A percentile compares a stretch with the other conserved stretches of the same genome.
Conservation (phyloP, 2,329 filamentous ascomycete species). For the Rhytidhysteron rufulum region DNA sequence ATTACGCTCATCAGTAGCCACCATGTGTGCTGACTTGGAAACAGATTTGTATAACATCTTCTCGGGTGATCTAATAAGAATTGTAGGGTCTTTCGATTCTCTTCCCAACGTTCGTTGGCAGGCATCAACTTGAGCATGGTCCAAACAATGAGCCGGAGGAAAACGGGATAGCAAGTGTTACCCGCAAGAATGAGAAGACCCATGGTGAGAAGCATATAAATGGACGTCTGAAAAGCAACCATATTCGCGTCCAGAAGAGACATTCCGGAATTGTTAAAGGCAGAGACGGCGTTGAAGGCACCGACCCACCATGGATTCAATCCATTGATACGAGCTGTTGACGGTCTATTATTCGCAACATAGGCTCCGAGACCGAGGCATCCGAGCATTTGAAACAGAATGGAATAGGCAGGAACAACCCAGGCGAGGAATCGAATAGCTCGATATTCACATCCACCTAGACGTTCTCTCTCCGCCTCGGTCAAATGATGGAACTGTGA, state of each 20-base stretch:
- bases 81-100: conserved; percentile 41
- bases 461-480: conserved; percentile 51
- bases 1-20: conserved; percentile 51
- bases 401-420: conserved; percentile 59
- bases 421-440: conserved; percentile 58
- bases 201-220: conserved; percentile 48
- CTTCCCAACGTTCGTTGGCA: conserved; percentile 32
- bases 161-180: conserved; percentile 55
- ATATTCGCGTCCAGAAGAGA: conserved; percentile 64
- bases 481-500: conserved; percentile 54
- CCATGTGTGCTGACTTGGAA: conserved; percentile 59
- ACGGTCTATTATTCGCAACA: conserved; percentile 51
- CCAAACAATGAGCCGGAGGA: conserved; percentile 58
- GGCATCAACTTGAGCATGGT: conserved; percentile 46
- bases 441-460: conserved; percentile 63
- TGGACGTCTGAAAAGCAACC: conserved; percentile 51
- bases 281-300: conserved; percentile 63
- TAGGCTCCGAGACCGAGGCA: conserved; percentile 60
- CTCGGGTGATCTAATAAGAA: conserved; percentile 61
- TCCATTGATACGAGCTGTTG: conserved; percentile 51
- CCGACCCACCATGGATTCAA: conserved; percentile 67
- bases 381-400: conserved; percentile 57
- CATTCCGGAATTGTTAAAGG: conserved; percentile 72
- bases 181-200: conserved; percentile 49
- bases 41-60: conserved; percentile 60